Evolutionary conservation across 1,284 basidiomycete species (phyloP).

Genomic region (Tilletiopsis washingtonensis): DNA sequence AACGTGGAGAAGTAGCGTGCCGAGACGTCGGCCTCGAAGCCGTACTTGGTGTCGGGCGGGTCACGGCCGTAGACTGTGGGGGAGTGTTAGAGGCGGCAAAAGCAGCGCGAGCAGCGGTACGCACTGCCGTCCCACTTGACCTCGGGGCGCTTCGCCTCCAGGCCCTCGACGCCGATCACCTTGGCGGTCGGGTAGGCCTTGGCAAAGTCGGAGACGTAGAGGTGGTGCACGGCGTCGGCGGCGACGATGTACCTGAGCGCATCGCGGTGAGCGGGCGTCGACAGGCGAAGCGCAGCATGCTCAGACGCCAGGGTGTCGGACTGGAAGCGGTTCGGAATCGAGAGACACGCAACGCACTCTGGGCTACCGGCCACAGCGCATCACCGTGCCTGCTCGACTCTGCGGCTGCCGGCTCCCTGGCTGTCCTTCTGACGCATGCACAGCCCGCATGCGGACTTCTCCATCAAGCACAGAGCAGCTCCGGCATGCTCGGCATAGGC

Average conservation of each 20-base stretch:
- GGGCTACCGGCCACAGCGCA: too few relatives aligned
- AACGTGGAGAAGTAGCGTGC: slow-evolving; percentile 65
- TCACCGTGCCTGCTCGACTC: too few relatives aligned
- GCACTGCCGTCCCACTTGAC: slow-evolving; percentile 47
- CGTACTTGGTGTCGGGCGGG: slow-evolving; percentile 16
- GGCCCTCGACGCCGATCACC: slow-evolving; percentile 49
- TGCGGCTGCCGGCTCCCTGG: too few relatives aligned
- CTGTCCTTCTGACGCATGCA: too few relatives aligned
- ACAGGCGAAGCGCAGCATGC: too few relatives aligned
- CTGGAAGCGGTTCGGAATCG: too few relatives aligned
- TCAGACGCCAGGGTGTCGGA: too few relatives aligned
- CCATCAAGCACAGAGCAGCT: too few relatives aligned
- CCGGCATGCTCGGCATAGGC: too few relatives aligned
- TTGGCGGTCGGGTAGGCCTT: slow-evolving; percentile 38
- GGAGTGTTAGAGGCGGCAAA: background rate
- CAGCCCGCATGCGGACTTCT: too few relatives aligned
- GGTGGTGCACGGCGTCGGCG: slow-evolving; percentile 51
- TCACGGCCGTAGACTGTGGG: slow-evolving; percentile 26
- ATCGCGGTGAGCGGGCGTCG: too few relatives aligned
- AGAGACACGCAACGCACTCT: too few relatives aligned
- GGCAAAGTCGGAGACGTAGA: slow-evolving; percentile 47
- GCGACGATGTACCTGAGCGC: slow-evolving; percentile 51
- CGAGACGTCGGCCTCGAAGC: slow-evolving; percentile 28
- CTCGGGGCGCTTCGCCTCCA: slow-evolving; percentile 49
- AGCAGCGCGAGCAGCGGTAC: background rate